Conservation (phyloP, 2,329 filamentous ascomycete genomes). For the Dactylellina cionopaga region DNA sequence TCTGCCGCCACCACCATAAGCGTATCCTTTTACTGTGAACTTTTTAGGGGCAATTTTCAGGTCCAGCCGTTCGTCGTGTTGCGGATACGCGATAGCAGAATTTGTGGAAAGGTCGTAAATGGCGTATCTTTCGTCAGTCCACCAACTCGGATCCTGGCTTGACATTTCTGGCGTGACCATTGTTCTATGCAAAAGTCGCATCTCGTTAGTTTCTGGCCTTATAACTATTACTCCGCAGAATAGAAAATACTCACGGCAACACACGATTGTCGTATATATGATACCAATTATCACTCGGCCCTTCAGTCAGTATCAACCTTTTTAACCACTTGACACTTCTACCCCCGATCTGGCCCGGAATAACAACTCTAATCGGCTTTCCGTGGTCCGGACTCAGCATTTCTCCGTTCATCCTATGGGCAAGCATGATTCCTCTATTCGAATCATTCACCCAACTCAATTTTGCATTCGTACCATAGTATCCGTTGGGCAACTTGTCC, state of each 20-base stretch:
- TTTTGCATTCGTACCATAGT: conserved; percentile 67
- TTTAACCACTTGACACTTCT: conserved; percentile 94
- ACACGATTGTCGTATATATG: conserved; percentile 95
- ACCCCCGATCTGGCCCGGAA: conserved; percentile 91
- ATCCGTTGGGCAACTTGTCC: conserved; percentile 72
- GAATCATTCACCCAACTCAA: conserved; percentile 87
- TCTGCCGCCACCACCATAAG: conserved; percentile 87
- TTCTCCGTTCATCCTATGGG: conserved; percentile 91
- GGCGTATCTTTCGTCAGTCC: conserved; percentile 89
- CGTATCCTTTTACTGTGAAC: conserved; percentile 69
- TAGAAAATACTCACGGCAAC: conserved; percentile 68
- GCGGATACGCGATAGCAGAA: conserved; percentile 80
- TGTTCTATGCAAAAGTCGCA: conserved; percentile 64
- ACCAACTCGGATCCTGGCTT: conserved; percentile 71
- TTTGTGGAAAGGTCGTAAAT: conserved; percentile 94
- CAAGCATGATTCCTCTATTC: conserved; percentile 84
- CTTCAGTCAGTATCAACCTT: conserved; percentile 78
- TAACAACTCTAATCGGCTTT: conserved; percentile 80
- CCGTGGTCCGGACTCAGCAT: conserved; percentile 83
- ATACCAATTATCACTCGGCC: conserved; percentile 91
- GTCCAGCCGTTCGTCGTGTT: conserved; percentile 75
- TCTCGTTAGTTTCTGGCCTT: background rate
- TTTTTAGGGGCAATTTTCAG: conserved; percentile 15
- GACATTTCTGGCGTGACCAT: conserved; percentile 78
- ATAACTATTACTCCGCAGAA: too few relatives aligned